Base-by-base conservation (phyloP, 306 rosid species). In the Pueraria montana region DNA sequence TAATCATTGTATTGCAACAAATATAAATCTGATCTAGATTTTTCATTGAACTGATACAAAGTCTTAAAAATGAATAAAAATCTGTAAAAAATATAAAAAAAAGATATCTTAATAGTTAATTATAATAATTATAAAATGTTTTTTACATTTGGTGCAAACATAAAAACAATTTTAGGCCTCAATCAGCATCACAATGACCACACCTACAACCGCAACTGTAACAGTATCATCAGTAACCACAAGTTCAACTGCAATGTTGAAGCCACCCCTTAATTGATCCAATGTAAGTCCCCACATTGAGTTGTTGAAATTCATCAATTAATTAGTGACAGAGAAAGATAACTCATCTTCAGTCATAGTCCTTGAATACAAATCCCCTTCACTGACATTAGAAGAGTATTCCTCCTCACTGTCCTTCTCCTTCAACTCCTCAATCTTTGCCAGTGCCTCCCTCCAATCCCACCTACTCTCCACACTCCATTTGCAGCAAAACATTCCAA, bases 401-500 rank as follows among this genome's bases (percentile, higher is more conserved):
- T 86, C 94, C 18, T 87, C 91, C 6, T 82, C 89, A 13, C 11
- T 59, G 36, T 91, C 94, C 43, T 76, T 91, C 76, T 91, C 97
- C 58, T 76, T 83, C 75, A 91, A 40, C 81, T 91, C 89, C 30
- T 86, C 93, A 59, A 91, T 92, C 83, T 81, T 87, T 6, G 77
- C 90, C 88, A 89, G 61, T 4, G 92, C 95, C 38, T 84, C 90
- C 27, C 70, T 87, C 91, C 86, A 85, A 80, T 82, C 90, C 93
- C 89, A 91, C 71, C 95, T 87, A 26, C 72, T 74, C 53, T 88
- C 95, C 12, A 81, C 84, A 53, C 59, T 8, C 76, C 82, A 74
- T 30, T 93, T 89, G 70, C 94, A 83, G 38, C 97, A 90, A 32
- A 78, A 79, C 90, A 93, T 77, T 14, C 94, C 97, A 65, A 93